Conservation (phyloP, 1,139 yeast species). For the Sugiyamaella castrensis region DNA sequence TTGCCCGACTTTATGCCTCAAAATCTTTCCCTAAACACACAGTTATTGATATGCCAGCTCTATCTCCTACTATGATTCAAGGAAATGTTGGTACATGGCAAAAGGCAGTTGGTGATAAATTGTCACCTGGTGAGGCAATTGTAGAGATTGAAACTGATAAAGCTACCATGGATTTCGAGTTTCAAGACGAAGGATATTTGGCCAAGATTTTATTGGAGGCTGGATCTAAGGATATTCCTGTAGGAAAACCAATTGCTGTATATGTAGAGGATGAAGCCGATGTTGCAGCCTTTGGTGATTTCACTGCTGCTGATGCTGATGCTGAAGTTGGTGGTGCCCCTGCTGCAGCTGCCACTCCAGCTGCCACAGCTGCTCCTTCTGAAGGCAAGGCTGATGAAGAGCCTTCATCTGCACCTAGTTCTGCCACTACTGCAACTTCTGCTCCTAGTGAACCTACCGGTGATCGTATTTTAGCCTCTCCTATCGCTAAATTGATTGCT, state of each 20-base stretch:
- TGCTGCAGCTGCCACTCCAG: constrained; percentile 36
- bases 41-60: constrained; percentile 83
- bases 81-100: constrained; percentile 90
- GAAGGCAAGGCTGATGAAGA: constrained; percentile 18
- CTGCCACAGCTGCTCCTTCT: constrained; percentile 29
- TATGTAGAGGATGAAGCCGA: constrained; percentile 85
- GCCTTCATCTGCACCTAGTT: constrained; percentile 29
- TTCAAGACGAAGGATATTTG: constrained; percentile 95
- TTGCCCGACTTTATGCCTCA: constrained; percentile 41
- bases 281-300: constrained; percentile 82
- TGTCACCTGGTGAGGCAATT: constrained; percentile 86
- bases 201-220: constrained; percentile 86
- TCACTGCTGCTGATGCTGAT: constrained; percentile 82
- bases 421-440: constrained; percentile 36
- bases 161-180: constrained; percentile 98
- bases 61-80: constrained; percentile 97
- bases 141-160: constrained; percentile 98
- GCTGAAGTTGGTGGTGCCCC: constrained; percentile 48
- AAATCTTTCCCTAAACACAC: constrained; percentile 54
- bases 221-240: constrained; percentile 88
- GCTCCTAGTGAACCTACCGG: constrained; percentile 39
- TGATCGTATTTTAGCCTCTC: constrained; percentile 88
- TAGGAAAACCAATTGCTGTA: constrained; percentile 94
- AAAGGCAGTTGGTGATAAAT: constrained; percentile 81
- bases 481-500: constrained; percentile 91